Conservation (phyloP, 2,329 filamentous ascomycete species). For the Curvularia hawaiiensis region DNA sequence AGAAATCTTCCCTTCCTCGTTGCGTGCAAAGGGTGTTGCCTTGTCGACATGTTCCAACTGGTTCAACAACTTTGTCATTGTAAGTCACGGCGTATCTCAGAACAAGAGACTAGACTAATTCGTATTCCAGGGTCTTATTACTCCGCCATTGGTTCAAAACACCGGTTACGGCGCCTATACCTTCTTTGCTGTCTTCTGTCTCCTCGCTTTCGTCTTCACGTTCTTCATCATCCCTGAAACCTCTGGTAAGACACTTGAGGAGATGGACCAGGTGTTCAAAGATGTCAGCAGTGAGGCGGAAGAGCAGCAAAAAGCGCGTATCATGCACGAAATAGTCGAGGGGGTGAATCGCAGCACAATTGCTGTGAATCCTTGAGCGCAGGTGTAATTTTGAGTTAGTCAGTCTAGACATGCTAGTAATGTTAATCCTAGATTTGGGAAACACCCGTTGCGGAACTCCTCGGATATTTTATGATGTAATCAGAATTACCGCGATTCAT, state of each 20-base stretch:
- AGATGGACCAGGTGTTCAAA: constrained; percentile 48
- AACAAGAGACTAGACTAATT: constrained; percentile 45
- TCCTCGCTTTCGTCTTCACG: constrained; percentile 42
- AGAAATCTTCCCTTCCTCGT: constrained; percentile 67
- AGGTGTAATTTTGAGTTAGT: neutral
- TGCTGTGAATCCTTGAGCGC: neutral
- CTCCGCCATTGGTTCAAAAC: constrained; percentile 66
- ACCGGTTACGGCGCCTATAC: constrained; percentile 54
- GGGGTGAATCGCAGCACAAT: constrained; percentile 13
- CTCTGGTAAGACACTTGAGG: constrained; percentile 40
- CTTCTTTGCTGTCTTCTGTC: constrained; percentile 47
- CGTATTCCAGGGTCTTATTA: constrained; percentile 61
- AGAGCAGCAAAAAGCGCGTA: constrained; percentile 38
- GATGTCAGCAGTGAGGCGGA: constrained; percentile 45
- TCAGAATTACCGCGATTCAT: neutral
- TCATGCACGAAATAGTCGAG: constrained; percentile 39
- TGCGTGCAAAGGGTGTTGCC: constrained; percentile 69
- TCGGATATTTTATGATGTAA: neutral
- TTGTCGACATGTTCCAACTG: constrained; percentile 69
- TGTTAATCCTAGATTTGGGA: neutral
- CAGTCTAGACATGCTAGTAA: neutral
- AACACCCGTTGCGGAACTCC: neutral
- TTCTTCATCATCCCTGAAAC: constrained; percentile 46
- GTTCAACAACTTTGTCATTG: constrained; percentile 67
- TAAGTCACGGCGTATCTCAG: constrained; percentile 17